A percentile compares a stretch with the other conserved stretches of the same genome.
phyloP scores from a whole-genome alignment of 2,329 filamentous ascomycete species.

The Talaromyces islandicus region DNA sequence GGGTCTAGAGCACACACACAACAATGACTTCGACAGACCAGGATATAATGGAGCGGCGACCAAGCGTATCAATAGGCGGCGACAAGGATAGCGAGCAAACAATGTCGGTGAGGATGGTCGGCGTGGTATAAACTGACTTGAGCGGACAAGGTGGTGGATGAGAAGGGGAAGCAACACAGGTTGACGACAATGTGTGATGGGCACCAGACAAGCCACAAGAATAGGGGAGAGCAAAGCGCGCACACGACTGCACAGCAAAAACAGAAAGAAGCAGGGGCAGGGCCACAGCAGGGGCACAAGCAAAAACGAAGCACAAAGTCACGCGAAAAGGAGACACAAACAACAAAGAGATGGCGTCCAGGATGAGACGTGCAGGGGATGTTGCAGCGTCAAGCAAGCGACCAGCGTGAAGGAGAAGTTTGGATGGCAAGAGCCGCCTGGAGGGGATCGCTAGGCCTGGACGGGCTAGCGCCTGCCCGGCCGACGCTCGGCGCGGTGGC shows the following conservation, averaged over 20 bases:
- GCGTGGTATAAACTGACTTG: not conserved
- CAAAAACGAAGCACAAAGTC: not conserved
- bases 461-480: constrained; percentile 3
- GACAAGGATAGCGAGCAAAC: not conserved
- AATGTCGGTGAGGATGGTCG: not conserved
- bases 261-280: not conserved
- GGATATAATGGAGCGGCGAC: not conserved
- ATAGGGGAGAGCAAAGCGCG: not conserved
- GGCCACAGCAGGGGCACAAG: not conserved
- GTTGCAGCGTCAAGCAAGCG: constrained; percentile 10
- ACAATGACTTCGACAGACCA: not conserved
- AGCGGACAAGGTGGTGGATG: not conserved
- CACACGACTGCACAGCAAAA: not conserved
- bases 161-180: not conserved
- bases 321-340: not conserved
- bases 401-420: constrained; percentile 18
- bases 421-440: constrained; percentile 24
- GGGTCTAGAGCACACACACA: not conserved
- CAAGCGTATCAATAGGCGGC: not conserved
- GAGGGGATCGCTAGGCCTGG: constrained; percentile 17
- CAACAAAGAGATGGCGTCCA: not conserved
- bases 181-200: not conserved
- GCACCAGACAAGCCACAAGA: not conserved
- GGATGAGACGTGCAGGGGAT: not conserved
- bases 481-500: not conserved